Evolutionary conservation across 345 rosid species (phyloP).

Genomic region (Salix udensis): DNA sequence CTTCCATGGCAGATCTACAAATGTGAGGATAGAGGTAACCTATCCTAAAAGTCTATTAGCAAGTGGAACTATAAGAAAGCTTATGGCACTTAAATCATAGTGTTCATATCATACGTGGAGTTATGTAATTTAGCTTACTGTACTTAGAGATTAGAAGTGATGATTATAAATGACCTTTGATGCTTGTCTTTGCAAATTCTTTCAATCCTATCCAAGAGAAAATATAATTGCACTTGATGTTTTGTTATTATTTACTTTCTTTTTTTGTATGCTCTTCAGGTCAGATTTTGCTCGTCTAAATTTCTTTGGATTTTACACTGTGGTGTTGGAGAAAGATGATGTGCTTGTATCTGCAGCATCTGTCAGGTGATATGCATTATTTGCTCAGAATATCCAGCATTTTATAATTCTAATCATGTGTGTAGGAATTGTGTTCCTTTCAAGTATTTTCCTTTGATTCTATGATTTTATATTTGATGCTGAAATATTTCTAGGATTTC

Average conservation of each 20-base stretch:
- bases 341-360: slow-evolving; percentile 80
- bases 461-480: neutral
- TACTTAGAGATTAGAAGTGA: neutral
- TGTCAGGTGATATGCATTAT: slow-evolving; percentile 55
- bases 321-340: slow-evolving; percentile 85
- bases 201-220: neutral
- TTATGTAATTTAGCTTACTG: neutral
- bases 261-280: slow-evolving; percentile 40
- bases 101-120: too few relatives aligned
- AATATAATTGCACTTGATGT: neutral
- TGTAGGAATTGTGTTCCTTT: neutral
- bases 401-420: neutral
- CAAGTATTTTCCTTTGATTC: neutral
- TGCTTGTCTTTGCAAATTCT: neutral
- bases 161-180: neutral
- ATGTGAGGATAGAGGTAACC: neutral
- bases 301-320: slow-evolving; percentile 76
- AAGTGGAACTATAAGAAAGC: neutral
- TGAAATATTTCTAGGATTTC: neutral
- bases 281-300: slow-evolving; percentile 78
- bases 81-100: too few relatives aligned
- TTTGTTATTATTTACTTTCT: neutral
- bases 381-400: neutral
- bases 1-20: neutral
- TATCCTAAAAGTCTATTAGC: neutral